phyloP scores from a whole-genome alignment of 2,329 filamentous ascomycete species.

The Didymellaceae sp. region DNA sequence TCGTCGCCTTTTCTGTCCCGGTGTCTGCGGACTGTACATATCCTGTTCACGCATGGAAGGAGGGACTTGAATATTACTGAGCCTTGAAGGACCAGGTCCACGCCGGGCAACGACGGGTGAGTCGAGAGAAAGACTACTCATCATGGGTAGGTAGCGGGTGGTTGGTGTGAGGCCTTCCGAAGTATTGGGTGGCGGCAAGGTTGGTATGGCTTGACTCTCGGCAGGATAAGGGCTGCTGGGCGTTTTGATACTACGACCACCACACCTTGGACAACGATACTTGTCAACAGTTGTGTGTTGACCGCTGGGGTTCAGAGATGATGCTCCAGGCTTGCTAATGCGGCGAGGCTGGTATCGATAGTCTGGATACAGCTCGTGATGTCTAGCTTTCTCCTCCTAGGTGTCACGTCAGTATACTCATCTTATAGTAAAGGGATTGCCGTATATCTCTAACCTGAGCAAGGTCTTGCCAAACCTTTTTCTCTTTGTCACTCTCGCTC shows the following conservation, averaged over 20 bases:
- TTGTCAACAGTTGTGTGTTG: slow-evolving; percentile 52
- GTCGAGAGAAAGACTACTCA: slow-evolving; percentile 52
- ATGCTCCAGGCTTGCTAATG: slow-evolving; percentile 49
- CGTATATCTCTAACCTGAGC: slow-evolving; percentile 68
- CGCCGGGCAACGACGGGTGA: slow-evolving; percentile 37
- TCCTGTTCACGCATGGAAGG: slow-evolving; percentile 25
- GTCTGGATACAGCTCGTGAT: slow-evolving; percentile 87
- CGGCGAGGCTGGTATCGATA: slow-evolving; percentile 90
- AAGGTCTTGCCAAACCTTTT: slow-evolving; percentile 85
- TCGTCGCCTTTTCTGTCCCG: slow-evolving; percentile 45
- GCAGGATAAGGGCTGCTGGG: slow-evolving; percentile 62
- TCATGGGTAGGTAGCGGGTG: slow-evolving; percentile 44
- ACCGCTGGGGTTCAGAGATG: slow-evolving; percentile 40
- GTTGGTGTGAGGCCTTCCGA: slow-evolving; percentile 43
- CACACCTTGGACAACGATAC: slow-evolving; percentile 71
- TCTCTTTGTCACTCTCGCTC: slow-evolving; percentile 73
- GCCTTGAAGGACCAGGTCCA: slow-evolving; percentile 32
- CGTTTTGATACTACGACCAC: slow-evolving; percentile 69
- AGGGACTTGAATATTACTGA: slow-evolving; percentile 40
- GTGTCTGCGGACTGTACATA: slow-evolving; percentile 43
- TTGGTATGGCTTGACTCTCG: slow-evolving; percentile 53
- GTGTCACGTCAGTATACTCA: slow-evolving; percentile 19
- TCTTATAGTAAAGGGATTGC: background rate
- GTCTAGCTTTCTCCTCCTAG: slow-evolving; percentile 85
- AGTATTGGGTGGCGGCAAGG: slow-evolving; percentile 47